Evolutionary conservation across 2,329 filamentous ascomycete species (phyloP).

Genomic region (Exutisphaerella laricina): DNA sequence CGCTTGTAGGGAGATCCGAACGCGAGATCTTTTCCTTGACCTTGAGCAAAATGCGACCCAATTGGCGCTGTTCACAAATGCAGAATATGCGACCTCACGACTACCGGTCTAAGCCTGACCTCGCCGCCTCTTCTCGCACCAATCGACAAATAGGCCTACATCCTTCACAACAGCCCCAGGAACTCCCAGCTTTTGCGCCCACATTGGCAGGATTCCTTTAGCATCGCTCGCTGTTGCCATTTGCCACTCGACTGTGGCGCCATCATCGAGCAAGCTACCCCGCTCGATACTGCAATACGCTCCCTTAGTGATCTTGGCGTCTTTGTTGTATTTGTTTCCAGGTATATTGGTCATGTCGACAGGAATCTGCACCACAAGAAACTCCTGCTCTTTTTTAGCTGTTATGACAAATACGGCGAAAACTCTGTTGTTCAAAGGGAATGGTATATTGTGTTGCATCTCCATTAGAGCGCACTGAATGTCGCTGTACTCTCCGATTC

Average conservation of each 20-base stretch:
- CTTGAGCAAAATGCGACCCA: no score
- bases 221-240: slow-evolving; percentile 74
- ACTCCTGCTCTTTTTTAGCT: slow-evolving; percentile 28
- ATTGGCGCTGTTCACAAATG: no score
- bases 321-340: slow-evolving; percentile 30
- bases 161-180: slow-evolving; percentile 63
- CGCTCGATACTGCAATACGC: slow-evolving; percentile 63
- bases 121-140: slow-evolving; percentile 39
- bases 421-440: slow-evolving; percentile 56
- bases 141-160: slow-evolving; percentile 61
- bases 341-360: slow-evolving; percentile 34
- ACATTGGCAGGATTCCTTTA: slow-evolving; percentile 59
- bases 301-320: slow-evolving; percentile 46
- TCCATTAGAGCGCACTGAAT: slow-evolving; percentile 50
- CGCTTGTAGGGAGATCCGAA: no score
- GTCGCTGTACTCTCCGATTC: slow-evolving; percentile 30
- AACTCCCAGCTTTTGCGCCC: slow-evolving; percentile 59
- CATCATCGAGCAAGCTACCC: slow-evolving; percentile 43
- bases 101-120: slow-evolving; percentile 10
- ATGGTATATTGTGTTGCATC: slow-evolving; percentile 60
- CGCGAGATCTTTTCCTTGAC: no score
- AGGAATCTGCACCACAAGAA: slow-evolving; percentile 37
- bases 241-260: slow-evolving; percentile 58
- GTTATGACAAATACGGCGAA: slow-evolving; percentile 64
- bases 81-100: no score